Evolutionary conservation across 1,284 basidiomycete genomes (phyloP).

Genomic region (Ustilago shanxiensis): DNA sequence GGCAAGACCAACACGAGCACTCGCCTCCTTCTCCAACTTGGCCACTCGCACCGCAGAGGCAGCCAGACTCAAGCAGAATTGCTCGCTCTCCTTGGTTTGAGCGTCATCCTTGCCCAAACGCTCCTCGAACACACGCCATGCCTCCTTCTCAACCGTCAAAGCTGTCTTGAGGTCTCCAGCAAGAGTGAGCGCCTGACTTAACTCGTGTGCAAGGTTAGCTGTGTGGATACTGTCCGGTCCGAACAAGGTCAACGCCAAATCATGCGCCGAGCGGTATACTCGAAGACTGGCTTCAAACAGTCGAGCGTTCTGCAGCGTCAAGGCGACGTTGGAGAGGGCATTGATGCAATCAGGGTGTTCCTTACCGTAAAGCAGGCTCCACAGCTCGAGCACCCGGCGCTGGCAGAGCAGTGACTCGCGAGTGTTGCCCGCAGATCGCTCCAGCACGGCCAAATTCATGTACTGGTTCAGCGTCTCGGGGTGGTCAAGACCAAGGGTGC

Average conservation of each 20-base stretch:
- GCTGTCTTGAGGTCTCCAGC: conserved; percentile 66
- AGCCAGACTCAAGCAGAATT: conserved; percentile 65
- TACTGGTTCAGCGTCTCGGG: conserved; percentile 74
- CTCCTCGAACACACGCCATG: conserved; percentile 64
- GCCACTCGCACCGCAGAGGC: conserved; percentile 65
- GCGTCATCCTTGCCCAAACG: conserved; percentile 67
- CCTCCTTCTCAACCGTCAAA: conserved; percentile 65
- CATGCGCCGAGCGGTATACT: conserved; percentile 61
- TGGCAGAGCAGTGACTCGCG: conserved; percentile 72
- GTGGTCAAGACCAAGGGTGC: conserved; percentile 74
- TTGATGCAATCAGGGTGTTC: conserved; percentile 73
- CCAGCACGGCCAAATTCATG: conserved; percentile 75
- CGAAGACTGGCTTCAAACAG: conserved; percentile 58
- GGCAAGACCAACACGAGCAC: conserved; percentile 29
- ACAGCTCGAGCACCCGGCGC: conserved; percentile 73
- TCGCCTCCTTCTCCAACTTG: conserved; percentile 62
- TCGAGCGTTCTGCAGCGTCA: conserved; percentile 62
- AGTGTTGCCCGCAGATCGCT: conserved; percentile 71
- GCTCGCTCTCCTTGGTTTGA: conserved; percentile 65
- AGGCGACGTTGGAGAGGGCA: conserved; percentile 71
- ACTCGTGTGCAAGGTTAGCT: conserved; percentile 66
- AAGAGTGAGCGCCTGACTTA: conserved; percentile 67
- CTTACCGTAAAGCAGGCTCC: conserved; percentile 74
- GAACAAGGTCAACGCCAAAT: conserved; percentile 58
- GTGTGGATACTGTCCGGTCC: conserved; percentile 67